Conservation (phyloP, 345 rosid species). For the Eutrema yunnanense region DNA sequence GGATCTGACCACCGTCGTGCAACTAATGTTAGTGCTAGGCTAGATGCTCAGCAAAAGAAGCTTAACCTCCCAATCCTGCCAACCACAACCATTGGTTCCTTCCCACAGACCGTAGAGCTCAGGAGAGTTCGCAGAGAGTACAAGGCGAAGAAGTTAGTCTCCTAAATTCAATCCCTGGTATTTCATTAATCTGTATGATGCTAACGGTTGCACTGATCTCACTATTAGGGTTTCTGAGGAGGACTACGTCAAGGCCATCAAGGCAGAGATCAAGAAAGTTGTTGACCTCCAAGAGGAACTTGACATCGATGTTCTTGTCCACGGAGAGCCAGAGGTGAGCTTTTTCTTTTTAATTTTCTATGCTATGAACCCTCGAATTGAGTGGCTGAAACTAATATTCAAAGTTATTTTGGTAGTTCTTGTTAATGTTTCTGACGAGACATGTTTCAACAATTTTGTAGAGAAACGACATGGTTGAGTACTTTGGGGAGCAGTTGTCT, state of each 20-base stretch:
- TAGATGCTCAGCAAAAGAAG: conserved; percentile 96
- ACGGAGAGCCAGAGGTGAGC: conserved; percentile 97
- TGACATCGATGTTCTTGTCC: conserved; percentile 95
- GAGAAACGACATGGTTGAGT: conserved; percentile 99
- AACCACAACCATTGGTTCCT: conserved; percentile 96
- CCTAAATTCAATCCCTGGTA: not conserved
- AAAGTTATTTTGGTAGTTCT: not conserved
- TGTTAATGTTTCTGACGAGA: conserved; percentile 7
- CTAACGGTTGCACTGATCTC: not conserved
- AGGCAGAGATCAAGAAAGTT: conserved; percentile 89
- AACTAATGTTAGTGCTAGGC: conserved; percentile 77
- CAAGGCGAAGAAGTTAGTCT: conserved; percentile 84
- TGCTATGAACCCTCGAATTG: not conserved
- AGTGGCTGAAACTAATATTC: not conserved
- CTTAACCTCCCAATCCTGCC: conserved; percentile 94
- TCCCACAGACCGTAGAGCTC: conserved; percentile 94
- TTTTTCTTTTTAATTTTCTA: not conserved
- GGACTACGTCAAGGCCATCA: conserved; percentile 73
- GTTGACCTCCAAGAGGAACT: conserved; percentile 93
- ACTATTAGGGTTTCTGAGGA: conserved; percentile 76
- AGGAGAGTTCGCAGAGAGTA: conserved; percentile 98
- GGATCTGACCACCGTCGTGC: conserved; percentile 91
- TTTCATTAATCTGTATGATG: not conserved
- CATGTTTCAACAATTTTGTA: conserved; percentile 28
- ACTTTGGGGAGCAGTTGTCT: conserved; percentile 97